A percentile compares a stretch with the other conserved stretches of the same genome.
Evolutionary conservation across 495 filamentous ascomycete species (phyloP).

Genomic region (Penicillium simplicissimum): DNA sequence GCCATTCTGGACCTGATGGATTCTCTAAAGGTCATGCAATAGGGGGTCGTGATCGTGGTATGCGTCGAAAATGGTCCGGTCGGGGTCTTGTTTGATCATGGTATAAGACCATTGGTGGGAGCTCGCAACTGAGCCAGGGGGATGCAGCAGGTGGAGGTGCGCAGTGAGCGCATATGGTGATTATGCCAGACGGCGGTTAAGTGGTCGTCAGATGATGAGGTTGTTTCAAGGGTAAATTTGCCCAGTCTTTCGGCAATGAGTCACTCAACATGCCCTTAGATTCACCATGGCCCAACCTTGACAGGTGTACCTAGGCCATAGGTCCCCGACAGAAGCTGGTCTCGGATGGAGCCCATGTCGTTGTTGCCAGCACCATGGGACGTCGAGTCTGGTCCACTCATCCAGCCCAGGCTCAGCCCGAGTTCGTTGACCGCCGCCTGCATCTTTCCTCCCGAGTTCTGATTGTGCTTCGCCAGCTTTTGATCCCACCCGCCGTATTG

Average conservation of each 20-base stretch:
- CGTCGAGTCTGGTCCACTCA: constrained; percentile 57
- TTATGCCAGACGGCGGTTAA: constrained; percentile 11
- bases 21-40: constrained; percentile 50
- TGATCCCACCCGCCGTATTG: constrained; percentile 95
- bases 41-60: constrained; percentile 52
- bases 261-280: background rate
- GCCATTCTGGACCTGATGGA: constrained; percentile 43
- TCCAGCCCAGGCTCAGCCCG: constrained; percentile 73
- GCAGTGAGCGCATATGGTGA: constrained; percentile 13
- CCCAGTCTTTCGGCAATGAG: background rate
- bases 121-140: constrained; percentile 18
- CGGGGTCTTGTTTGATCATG: constrained; percentile 21
- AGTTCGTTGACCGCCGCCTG: constrained; percentile 78
- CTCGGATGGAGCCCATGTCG: constrained; percentile 67
- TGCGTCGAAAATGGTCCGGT: constrained; percentile 40
- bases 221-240: background rate
- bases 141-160: constrained; percentile 11
- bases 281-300: constrained; percentile 71
- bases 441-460: constrained; percentile 79
- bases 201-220: constrained; percentile 7
- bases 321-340: constrained; percentile 76
- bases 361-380: constrained; percentile 42
- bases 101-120: constrained; percentile 21
- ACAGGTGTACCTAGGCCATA: constrained; percentile 71
- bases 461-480: constrained; percentile 83